Base-by-base conservation (phyloP, 1,139 yeast genomes). In the Scheffersomyces titani region DNA sequence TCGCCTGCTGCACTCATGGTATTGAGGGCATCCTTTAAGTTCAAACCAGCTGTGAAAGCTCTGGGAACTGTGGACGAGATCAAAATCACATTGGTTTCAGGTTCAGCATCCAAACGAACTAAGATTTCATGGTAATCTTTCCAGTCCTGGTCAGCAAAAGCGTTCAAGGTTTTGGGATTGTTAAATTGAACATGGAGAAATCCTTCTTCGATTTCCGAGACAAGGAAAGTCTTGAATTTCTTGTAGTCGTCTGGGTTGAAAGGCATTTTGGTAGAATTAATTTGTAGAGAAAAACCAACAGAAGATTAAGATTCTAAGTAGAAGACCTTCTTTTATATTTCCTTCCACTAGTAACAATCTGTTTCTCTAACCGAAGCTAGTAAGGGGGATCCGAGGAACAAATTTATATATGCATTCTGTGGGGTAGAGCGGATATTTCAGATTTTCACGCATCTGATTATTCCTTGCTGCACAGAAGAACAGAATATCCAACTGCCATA, bases 21-120 rank as follows among this genome's bases (percentile, higher is more conserved):
- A 2, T 48, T 58, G 44, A 68, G 56, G 3, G 82, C 80, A 11
- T 70, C 74, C 69, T 74, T 80, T 62, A 89, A 71, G 65, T 90
- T 89, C 60, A 90, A 76, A 0, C 96, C 96, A 11, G 92, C 80
- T 30, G 88, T 78, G 65, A 90, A 88, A 1, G 88, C 78, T 51
- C 70, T 73, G 20, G 89, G 89, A 1, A 70, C 75, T 0, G 87
- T 86, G 1, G 88, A 82, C 0, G 90, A 75, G 5, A 90, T 78
- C 54, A 80, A 65, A 50, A 89, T 83, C 24, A 80, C 84, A 40
- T 83, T 80, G 50, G 86, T 82, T 2, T 70, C 72, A 7, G 78
- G 75, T 19, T 81, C 82, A 2, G 62, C 57, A 56, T 84, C 86
- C 44, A 90, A 77, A 51, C 68, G 65, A 44, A 70, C 70, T 59